A percentile compares a stretch with the other conserved stretches of the same genome.
These are phyloP conservation scores for Colletotrichum sp. DNA, from an alignment of 2,329 filamentous ascomycete species.

Conservation along the genomic window DNA sequence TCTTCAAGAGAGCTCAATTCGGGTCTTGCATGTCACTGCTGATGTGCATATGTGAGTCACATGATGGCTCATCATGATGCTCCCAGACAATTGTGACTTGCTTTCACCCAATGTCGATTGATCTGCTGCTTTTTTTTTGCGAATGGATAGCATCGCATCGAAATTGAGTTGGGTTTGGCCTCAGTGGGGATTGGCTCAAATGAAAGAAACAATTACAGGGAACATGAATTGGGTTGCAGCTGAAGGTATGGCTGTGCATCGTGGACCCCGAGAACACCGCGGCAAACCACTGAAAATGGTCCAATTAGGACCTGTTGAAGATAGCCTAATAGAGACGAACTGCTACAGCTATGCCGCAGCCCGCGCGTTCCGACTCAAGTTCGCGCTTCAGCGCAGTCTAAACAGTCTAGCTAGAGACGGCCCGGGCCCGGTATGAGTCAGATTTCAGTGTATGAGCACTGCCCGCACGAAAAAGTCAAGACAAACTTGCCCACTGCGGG, in stretches of 20 bases:
- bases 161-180: not conserved
- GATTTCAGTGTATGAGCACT: not conserved
- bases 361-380: not conserved
- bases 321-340: not conserved
- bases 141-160: not conserved
- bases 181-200: not conserved
- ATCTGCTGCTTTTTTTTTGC: not conserved
- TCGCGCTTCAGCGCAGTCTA: not conserved
- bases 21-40: not conserved
- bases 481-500: not conserved
- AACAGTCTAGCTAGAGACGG: not conserved
- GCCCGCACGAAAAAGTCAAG: not conserved
- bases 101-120: not conserved
- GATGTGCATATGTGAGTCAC: not conserved
- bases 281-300: not conserved
- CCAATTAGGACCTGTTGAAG: not conserved
- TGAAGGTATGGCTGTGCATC: not conserved
- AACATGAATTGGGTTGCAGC: not conserved
- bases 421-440: not conserved
- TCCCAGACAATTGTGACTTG: not conserved
- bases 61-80: not conserved
- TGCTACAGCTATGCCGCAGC: not conserved
- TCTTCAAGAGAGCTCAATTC: not conserved
- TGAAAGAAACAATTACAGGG: not conserved
- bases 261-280: not conserved